A percentile compares a stretch with the other conserved stretches of the same genome.
These are phyloP conservation scores for Eucalyptus cladocalyx DNA, from an alignment of 345 rosid species.

Conservation along the genomic window DNA sequence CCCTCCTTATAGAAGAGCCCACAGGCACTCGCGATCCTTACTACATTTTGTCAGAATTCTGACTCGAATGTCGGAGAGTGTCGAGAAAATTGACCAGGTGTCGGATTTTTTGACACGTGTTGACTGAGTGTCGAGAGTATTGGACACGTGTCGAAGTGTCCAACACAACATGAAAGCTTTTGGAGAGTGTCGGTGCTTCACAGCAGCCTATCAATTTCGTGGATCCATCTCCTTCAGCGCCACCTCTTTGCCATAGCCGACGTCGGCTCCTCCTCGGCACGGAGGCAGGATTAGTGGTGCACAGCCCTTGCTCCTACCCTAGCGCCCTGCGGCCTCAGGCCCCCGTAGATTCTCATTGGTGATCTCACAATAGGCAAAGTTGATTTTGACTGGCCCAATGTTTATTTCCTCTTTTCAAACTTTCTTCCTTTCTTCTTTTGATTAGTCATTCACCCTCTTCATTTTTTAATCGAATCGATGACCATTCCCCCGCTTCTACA, in stretches of 20 bases:
- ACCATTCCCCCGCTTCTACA: not conserved
- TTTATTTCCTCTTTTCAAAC: not conserved
- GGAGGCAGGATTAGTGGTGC: not conserved
- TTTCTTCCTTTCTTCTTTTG: not conserved
- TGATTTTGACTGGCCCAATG: not conserved
- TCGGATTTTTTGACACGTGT: too few species aligned
- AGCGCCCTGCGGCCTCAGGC: not conserved
- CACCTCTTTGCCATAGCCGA: not conserved
- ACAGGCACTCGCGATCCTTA: not conserved
- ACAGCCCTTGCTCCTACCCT: not conserved
- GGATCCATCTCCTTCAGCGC: not conserved
- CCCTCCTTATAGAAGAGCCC: constrained; percentile 3
- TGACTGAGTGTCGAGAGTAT: too few species aligned
- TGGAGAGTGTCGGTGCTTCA: too few species aligned
- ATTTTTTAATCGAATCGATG: not conserved
- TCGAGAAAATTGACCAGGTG: fast-evolving
- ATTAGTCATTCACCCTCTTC: not conserved
- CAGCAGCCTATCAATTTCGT: not conserved
- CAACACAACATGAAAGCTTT: fast-evolving
- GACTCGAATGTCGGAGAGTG: fast-evolving
- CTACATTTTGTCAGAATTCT: too few species aligned
- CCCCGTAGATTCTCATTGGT: not conserved
- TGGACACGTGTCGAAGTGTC: fast-evolving
- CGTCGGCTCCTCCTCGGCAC: not conserved
- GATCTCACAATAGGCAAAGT: not conserved